Evolutionary conservation across 805 yeast genomes (phyloP), one percentile per base, ranked within the genome.

Genomic region (Tetrapisispora namnaoensis): DNA sequence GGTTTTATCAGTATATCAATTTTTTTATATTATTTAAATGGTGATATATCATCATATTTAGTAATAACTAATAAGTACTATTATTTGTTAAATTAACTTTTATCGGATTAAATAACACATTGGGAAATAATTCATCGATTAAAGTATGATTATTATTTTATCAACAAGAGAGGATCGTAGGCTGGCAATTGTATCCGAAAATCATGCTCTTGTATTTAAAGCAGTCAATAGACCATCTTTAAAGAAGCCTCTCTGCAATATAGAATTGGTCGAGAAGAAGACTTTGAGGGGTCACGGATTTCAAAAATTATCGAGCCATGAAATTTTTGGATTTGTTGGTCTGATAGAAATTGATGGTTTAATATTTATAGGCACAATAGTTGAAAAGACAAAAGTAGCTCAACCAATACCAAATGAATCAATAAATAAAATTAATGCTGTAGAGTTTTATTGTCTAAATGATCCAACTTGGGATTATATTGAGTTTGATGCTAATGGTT

Each of bases 401-500:
- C 70, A 75, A 27, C 98, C 98, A 0, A 72, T 86, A 14, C 81
- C 83, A 0, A 78, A 78, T 37, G 95, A 93, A 63, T 73, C 86
- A 1, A 84, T 93, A 30, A 80, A 86, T 61, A 80, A 81, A 58
- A 90, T 93, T 39, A 76, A 74, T 59, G 79, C 80, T 16, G 96
- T 91, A 30, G 97, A 90, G 56, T 93, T 93, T 64, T 77, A 83
- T 55, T 84, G 95, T 51, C 68, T 93, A 48, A 78, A 81, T 20
- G 74, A 74, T 41, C 70, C 78, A 37, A 76, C 78, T 22, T 91
- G 95, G 95, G 98, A 93, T 67, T 85, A 77, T 54, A 69, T 77
- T n/a, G 83, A 78, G 32, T 61, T 85, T 28, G 91, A 85, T 57
- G 57, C 77, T 9, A 77, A 76, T 54, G 95, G 95, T 0, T 75